These are phyloP conservation scores for Penicillium fuscoglaucum DNA, from an alignment of 2,329 filamentous ascomycete genomes.

Conservation along the genomic window DNA sequence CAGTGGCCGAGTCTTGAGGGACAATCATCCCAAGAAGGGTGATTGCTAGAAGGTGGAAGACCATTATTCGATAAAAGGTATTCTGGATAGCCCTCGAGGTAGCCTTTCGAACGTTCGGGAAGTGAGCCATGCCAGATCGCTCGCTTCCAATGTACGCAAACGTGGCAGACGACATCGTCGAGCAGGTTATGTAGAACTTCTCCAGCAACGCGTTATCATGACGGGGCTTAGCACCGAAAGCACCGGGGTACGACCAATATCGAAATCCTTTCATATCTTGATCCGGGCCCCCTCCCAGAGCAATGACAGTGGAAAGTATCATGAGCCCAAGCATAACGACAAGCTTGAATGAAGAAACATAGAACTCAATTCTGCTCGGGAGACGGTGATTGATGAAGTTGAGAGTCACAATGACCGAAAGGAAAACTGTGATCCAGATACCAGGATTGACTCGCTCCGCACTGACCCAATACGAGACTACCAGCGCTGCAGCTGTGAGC, in stretches of 20 bases:
- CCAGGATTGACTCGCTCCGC: slow-evolving; percentile 68
- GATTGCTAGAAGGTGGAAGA: slow-evolving; percentile 75
- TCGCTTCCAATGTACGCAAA: slow-evolving; percentile 78
- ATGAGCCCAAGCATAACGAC: slow-evolving; percentile 65
- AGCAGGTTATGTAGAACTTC: slow-evolving; percentile 64
- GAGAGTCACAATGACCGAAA: slow-evolving; percentile 61
- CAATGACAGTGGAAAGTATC: slow-evolving; percentile 62
- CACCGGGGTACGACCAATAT: slow-evolving; percentile 64
- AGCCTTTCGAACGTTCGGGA: slow-evolving; percentile 72
- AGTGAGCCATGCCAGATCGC: slow-evolving; percentile 72
- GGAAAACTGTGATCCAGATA: slow-evolving; percentile 72
- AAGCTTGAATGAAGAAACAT: slow-evolving; percentile 63
- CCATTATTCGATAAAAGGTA: slow-evolving; percentile 75
- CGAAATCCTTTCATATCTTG: slow-evolving; percentile 61
- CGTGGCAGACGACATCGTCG: slow-evolving; percentile 69
- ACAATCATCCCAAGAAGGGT: slow-evolving; percentile 75
- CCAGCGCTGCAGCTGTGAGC: slow-evolving; percentile 71
- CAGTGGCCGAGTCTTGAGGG: slow-evolving; percentile 62
- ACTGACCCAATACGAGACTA: slow-evolving; percentile 74
- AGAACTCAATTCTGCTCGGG: slow-evolving; percentile 64
- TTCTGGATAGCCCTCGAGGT: slow-evolving; percentile 75
- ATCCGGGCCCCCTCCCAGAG: slow-evolving; percentile 64
- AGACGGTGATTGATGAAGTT: slow-evolving; percentile 68
- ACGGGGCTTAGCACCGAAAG: slow-evolving; percentile 49
- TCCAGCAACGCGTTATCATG: slow-evolving; percentile 42